Base-by-base conservation (phyloP, 192 early-diverging fungal species). In the Borealophlyctis nickersoniae region DNA sequence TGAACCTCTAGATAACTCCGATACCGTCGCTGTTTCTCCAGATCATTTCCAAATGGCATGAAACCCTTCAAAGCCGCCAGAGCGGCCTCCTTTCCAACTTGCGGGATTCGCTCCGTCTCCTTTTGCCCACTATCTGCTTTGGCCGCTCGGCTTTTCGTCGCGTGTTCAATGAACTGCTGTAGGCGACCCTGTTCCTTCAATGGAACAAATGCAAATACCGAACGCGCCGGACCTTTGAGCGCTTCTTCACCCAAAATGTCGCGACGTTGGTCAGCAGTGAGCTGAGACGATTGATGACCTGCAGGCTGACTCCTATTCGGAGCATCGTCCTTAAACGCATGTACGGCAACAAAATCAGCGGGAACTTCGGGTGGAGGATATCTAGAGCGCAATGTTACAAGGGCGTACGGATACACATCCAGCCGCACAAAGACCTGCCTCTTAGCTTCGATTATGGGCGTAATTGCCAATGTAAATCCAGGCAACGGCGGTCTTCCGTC, bases 1-100 rank as follows among this genome's bases (percentile, higher is more conserved):
- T 83, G 80, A 9, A 74, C 63, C 65, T 89, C 80, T 27, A 94
- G 56, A 67, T 86, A 94, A 1, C 77, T 53, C 30, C 79, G 79
- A 73, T 94, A 94, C 24, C 92, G 78, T 3, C 49, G 72, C 63
- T 93, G 92, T 55, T 93, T 94, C 0, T 78, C 72, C 4, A 75
- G 49, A 54, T 87, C 84, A 36, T 78, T 82, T 14, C 76, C 78
- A 75, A 91, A 94, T 0, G 92, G 92, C 62, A 92, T 87, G 65
- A 88, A 92, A 13, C 91, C 91, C 67, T 81, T 81, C 14, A 93
- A 60, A 0, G 91, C 89, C 0, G 82, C 78, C 45, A 76, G 26
- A 0, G 92, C 92, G 0, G 81, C 74, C n/a, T 79, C 72, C 58
- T 82, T 86, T 23, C 87, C 76, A 22, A 92, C 76, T n/a, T 55